Percentiles rank a stretch among this genome's conserved stretches.
phyloP scores from a whole-genome alignment of 2,329 filamentous ascomycete genomes.

The Corinectria fuckeliana region DNA sequence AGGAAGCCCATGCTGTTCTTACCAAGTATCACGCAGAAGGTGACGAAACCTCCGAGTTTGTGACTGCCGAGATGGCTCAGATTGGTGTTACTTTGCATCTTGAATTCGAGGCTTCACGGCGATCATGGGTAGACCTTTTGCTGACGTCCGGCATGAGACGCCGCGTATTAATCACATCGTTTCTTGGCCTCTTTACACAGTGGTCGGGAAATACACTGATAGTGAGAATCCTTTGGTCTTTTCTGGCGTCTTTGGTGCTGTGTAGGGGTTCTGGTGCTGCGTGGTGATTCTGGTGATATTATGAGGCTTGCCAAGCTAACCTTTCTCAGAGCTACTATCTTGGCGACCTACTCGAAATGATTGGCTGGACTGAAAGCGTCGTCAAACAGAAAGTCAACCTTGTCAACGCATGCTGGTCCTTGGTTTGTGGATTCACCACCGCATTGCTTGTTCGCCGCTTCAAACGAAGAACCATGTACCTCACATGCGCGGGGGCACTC shows the following conservation, averaged over 20 bases:
- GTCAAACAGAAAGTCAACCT: constrained; percentile 1
- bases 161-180: constrained; percentile 54
- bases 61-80: constrained; percentile 65
- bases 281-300: no score
- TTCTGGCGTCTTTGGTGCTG: neutral
- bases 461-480: constrained; percentile 40
- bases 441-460: constrained; percentile 1
- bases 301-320: neutral
- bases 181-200: constrained; percentile 61
- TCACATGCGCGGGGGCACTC: constrained; percentile 48
- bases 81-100: constrained; percentile 63
- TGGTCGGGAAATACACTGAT: constrained; percentile 56
- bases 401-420: neutral
- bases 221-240: no score
- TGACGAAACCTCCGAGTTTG: constrained; percentile 55
- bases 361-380: neutral
- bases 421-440: neutral
- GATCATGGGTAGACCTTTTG: constrained; percentile 60
- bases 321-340: constrained; percentile 26
- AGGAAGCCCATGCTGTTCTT: constrained; percentile 43
- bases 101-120: constrained; percentile 57
- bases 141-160: constrained; percentile 56
- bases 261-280: no score
- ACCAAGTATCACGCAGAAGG: constrained; percentile 59
- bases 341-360: constrained; percentile 7